Evolutionary conservation across 2,329 filamentous ascomycete genomes (phyloP), one percentile per base, ranked within the genome.

Genomic region (Botrytis sinoallii): DNA sequence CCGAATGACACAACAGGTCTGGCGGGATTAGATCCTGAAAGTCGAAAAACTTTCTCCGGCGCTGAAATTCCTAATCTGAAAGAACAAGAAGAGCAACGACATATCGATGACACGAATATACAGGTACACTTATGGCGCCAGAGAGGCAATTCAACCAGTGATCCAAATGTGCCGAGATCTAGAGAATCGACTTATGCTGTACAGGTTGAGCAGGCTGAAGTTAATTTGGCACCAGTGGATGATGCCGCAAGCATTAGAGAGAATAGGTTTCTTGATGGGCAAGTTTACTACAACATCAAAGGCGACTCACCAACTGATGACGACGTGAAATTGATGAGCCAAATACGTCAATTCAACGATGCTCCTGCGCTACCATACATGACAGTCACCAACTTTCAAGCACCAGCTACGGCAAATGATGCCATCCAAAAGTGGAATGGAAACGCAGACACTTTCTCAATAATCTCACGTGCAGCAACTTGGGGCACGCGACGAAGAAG

Each of bases 401-500:
- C 66, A 59, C 85, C 85, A 29, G 77, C 80, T 48, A 86, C 85
- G 4, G 84, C 86, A 0, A 86, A 85, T 71, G 84, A 85, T 40
- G 86, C 85, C 14, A 87, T 87, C 76, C 82, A 81, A 80, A 81
- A 82, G 52, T 87, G 84, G 78, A 81, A 81, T 32, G 76, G 79
- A 55, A 81, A 83, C 73, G 83, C 85, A 6, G 85, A 86, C 72
- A 83, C 85, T 42, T 81, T 86, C 42, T 91, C 89, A 0, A 84
- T 90, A 18, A 81, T 90, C 16, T 91, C 89, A 2, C 84, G 88
- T 75, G 87, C 89, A 22, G 91, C 91, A 29, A 93, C 91, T 0
- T 90, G 91, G 85, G 91, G 91, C 25, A 93, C 91, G 2, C 86
- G 89, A 10, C 87, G 90, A 60, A 87, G 88, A 73, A 91, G 91